phyloP scores from a whole-genome alignment of 2,329 filamentous ascomycete genomes.

The Pseudogymnoascus sp. region DNA sequence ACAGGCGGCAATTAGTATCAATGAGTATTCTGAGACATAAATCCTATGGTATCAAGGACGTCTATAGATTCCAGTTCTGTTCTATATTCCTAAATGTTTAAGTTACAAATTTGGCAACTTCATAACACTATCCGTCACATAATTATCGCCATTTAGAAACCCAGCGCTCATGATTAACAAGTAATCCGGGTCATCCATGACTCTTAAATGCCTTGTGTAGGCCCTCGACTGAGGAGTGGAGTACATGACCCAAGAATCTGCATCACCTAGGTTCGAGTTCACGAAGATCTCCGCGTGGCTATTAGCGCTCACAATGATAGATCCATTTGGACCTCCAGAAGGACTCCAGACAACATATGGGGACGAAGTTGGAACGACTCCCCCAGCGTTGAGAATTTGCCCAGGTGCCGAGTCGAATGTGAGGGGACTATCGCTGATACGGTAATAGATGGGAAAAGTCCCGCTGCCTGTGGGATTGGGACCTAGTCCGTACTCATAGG shows the following conservation, averaged over 20 bases:
- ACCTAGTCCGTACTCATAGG: conserved; percentile 43
- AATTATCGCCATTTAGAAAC: conserved; percentile 10
- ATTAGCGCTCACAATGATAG: conserved; percentile 36
- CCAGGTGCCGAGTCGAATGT: conserved; percentile 36
- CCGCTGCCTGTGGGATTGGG: conserved; percentile 1
- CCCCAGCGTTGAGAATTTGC: conserved; percentile 34
- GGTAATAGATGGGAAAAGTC: conserved; percentile 45
- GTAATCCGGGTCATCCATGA: conserved; percentile 12
- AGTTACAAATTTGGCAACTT: conserved; percentile 10
- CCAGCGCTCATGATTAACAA: conserved; percentile 13
- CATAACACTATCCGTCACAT: conserved; percentile 11
- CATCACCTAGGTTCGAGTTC: conserved; percentile 11
- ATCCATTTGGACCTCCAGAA: conserved; percentile 38
- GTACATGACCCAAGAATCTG: conserved; percentile 9
- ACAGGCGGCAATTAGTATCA: too few species aligned
- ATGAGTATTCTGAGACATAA: not conserved
- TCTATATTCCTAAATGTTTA: not conserved
- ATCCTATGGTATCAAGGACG: not conserved
- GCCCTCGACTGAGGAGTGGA: conserved; percentile 10
- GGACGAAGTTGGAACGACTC: conserved; percentile 35
- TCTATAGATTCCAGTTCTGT: not conserved
- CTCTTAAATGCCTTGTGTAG: conserved; percentile 11
- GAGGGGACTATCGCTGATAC: conserved; percentile 38
- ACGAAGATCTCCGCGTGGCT: conserved; percentile 11
- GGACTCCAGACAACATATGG: conserved; percentile 46